Evolutionary conservation across 768 basidiomycete species (phyloP).

Genomic region (Serendipita indica): DNA sequence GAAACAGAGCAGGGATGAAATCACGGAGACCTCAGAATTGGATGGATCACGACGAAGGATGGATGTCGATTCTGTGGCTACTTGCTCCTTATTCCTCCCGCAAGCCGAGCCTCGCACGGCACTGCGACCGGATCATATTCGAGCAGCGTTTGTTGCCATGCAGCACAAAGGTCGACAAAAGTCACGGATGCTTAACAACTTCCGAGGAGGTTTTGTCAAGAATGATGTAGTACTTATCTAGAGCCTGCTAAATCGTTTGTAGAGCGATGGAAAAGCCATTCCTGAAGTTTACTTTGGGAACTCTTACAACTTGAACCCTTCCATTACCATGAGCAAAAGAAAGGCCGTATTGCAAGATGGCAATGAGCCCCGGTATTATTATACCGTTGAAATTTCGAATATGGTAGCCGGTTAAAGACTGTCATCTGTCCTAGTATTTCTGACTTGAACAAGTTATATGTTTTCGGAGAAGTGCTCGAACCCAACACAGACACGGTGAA

Average conservation of each 20-base stretch:
- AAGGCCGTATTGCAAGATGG: conserved; percentile 13
- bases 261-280: too few species aligned
- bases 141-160: conserved; percentile 83
- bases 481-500: conserved; percentile 77
- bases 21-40: conserved; percentile 23
- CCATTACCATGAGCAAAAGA: conserved; percentile 14
- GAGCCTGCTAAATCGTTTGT: too few species aligned
- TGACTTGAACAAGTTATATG: conserved; percentile 59
- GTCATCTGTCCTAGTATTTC: background rate
- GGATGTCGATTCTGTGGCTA: conserved; percentile 39
- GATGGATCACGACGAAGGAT: conserved; percentile 36
- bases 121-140: conserved; percentile 70
- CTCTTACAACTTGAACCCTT: too few species aligned
- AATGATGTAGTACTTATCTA: conserved; percentile 1
- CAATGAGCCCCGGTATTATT: conserved; percentile 45
- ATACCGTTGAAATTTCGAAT: conserved; percentile 82
- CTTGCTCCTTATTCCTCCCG: conserved; percentile 64
- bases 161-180: conserved; percentile 31
- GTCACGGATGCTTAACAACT: conserved; percentile 1
- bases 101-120: conserved; percentile 71
- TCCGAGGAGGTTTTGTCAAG: conserved; percentile 6
- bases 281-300: too few species aligned
- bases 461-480: conserved; percentile 90
- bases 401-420: conserved; percentile 42
- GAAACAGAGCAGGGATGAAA: conserved; percentile 54